Evolutionary conservation across 768 basidiomycete species (phyloP).

Genomic region (Melanogaster broomeanus): DNA sequence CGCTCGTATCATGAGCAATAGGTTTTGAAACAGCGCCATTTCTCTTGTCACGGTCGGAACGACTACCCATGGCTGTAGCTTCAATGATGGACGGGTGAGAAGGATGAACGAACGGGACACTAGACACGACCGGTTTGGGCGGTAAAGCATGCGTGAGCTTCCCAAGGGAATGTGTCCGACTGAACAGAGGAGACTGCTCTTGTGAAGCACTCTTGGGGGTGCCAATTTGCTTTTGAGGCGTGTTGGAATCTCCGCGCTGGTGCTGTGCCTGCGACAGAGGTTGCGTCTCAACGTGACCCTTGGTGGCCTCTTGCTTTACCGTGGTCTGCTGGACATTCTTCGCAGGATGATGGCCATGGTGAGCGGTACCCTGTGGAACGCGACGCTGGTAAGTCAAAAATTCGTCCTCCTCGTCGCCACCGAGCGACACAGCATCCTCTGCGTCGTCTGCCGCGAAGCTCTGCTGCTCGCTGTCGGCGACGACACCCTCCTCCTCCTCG

Average conservation of each 20-base stretch:
- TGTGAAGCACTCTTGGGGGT: constrained; percentile 10
- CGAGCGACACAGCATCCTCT: constrained; percentile 70
- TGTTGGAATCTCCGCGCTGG: constrained; percentile 9
- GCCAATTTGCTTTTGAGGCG: constrained; percentile 8
- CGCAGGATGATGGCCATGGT: constrained; percentile 19
- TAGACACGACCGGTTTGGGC: constrained; percentile 59
- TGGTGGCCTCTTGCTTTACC: constrained; percentile 15
- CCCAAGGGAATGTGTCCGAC: constrained; percentile 30
- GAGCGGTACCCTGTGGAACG: constrained; percentile 27
- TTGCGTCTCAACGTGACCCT: constrained; percentile 3
- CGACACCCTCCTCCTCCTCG: constrained; percentile 46
- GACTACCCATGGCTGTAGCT: constrained; percentile 61
- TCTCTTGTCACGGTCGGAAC: constrained; percentile 45
- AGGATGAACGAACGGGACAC: constrained; percentile 52
- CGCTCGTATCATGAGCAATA: constrained; percentile 27
- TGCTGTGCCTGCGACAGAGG: neutral
- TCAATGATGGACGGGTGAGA: constrained; percentile 61
- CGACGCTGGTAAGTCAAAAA: constrained; percentile 47
- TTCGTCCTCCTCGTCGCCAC: constrained; percentile 70
- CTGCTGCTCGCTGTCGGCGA: constrained; percentile 44
- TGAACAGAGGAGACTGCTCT: constrained; percentile 24
- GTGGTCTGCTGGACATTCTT: constrained; percentile 10
- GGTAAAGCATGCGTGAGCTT: constrained; percentile 68
- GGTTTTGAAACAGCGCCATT: constrained; percentile 33
- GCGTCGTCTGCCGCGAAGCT: constrained; percentile 40